phyloP scores from a whole-genome alignment of 805 yeast species.

The Candida qinlingensis region DNA sequence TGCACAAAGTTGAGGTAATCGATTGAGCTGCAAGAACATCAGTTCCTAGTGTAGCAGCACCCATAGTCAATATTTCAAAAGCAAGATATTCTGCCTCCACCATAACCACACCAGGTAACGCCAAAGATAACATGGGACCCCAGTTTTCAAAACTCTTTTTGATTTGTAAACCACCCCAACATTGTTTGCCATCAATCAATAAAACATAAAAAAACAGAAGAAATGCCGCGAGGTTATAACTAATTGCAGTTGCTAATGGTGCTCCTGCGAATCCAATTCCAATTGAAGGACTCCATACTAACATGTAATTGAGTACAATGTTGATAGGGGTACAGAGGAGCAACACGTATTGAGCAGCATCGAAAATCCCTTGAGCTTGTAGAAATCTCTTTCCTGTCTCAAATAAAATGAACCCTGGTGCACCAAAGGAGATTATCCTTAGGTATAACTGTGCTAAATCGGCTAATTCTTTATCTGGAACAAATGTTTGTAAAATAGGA shows the following conservation, averaged over 20 bases:
- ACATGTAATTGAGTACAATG: slow-evolving; percentile 49
- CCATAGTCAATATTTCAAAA: slow-evolving; percentile 56
- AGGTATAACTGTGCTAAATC: slow-evolving; percentile 53
- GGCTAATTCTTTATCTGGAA: slow-evolving; percentile 50
- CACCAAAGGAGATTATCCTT: slow-evolving; percentile 49
- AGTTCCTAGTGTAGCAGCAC: slow-evolving; percentile 65
- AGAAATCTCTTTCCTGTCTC: slow-evolving; percentile 73
- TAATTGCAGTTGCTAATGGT: slow-evolving; percentile 59
- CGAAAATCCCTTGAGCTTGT: slow-evolving; percentile 74
- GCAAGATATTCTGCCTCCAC: slow-evolving; percentile 64
- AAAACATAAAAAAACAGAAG: slow-evolving; percentile 49
- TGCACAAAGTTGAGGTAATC: slow-evolving; percentile 62
- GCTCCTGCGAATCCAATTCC: slow-evolving; percentile 75
- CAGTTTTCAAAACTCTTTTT: slow-evolving; percentile 24
- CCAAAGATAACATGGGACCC: slow-evolving; percentile 45
- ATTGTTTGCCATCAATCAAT: slow-evolving; percentile 30
- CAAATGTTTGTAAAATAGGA: slow-evolving; percentile 35
- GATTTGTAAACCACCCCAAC: slow-evolving; percentile 30
- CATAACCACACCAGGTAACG: slow-evolving; percentile 60
- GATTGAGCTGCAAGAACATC: slow-evolving; percentile 67
- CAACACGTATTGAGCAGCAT: slow-evolving; percentile 64
- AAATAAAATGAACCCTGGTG: slow-evolving; percentile 57
- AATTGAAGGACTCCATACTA: slow-evolving; percentile 55
- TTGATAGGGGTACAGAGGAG: slow-evolving; percentile 60
- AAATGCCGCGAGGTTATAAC: slow-evolving; percentile 56